Evolutionary conservation across 2,329 filamentous ascomycete species (phyloP).

Genomic region (Paraphoma chrysanthemicola): DNA sequence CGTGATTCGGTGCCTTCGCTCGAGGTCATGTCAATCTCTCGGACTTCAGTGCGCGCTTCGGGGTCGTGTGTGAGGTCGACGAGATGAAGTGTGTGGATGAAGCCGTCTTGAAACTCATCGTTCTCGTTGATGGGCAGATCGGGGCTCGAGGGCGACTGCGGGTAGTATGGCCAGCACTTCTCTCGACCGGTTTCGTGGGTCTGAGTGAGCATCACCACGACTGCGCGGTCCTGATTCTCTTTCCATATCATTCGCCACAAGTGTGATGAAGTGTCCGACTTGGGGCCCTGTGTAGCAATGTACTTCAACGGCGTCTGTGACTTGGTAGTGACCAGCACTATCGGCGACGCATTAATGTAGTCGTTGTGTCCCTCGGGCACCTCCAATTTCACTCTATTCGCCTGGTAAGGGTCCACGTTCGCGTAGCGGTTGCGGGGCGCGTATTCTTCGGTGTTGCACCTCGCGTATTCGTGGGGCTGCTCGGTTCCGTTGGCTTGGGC

Average conservation of each 20-base stretch:
- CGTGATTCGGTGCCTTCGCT: slow-evolving; percentile 62
- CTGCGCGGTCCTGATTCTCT: slow-evolving; percentile 71
- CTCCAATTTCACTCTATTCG: slow-evolving; percentile 80
- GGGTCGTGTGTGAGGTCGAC: slow-evolving; percentile 62
- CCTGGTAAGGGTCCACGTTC: slow-evolving; percentile 89
- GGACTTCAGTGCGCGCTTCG: slow-evolving; percentile 70
- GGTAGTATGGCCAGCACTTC: slow-evolving; percentile 92
- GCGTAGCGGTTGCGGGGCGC: slow-evolving; percentile 79
- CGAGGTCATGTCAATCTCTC: slow-evolving; percentile 67
- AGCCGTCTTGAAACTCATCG: slow-evolving; percentile 69
- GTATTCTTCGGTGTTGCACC: slow-evolving; percentile 64
- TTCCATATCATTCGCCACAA: slow-evolving; percentile 97
- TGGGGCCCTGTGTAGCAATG: slow-evolving; percentile 93
- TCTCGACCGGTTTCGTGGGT: slow-evolving; percentile 78
- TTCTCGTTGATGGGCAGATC: slow-evolving; percentile 65
- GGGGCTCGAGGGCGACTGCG: slow-evolving; percentile 52
- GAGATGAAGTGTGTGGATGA: slow-evolving; percentile 73
- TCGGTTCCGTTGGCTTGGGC: slow-evolving; percentile 46
- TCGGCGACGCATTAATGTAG: slow-evolving; percentile 61
- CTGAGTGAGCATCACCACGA: slow-evolving; percentile 94
- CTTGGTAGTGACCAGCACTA: slow-evolving; percentile 50
- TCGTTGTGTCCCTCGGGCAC: slow-evolving; percentile 71
- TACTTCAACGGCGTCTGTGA: slow-evolving; percentile 63
- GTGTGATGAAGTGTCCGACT: slow-evolving; percentile 74
- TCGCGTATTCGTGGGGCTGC: slow-evolving; percentile 61